A percentile compares a stretch with the other conserved stretches of the same genome.
Evolutionary conservation across 768 basidiomycete species (phyloP).

Genomic region (Suillus variegatus): DNA sequence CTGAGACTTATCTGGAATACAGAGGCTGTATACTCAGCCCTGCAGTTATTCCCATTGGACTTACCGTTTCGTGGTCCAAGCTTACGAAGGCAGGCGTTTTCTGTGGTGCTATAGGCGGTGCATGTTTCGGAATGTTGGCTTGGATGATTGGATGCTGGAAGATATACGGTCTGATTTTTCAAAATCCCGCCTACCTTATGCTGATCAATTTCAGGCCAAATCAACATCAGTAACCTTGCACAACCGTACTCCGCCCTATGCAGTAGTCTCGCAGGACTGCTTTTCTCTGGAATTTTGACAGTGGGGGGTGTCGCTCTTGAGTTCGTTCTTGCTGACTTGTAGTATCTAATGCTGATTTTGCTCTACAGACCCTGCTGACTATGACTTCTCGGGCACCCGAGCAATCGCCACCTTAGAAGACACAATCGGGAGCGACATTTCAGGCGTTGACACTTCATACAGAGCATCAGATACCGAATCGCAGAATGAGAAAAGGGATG

Average conservation of each 20-base stretch:
- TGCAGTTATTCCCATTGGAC: conserved; percentile 50
- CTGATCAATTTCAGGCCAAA: conserved; percentile 26
- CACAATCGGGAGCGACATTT: conserved; percentile 6
- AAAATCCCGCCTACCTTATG: neutral
- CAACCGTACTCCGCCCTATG: conserved; percentile 42
- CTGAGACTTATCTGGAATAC: neutral
- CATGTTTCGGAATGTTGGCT: conserved; percentile 44
- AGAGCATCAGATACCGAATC: conserved; percentile 20
- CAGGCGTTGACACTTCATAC: neutral
- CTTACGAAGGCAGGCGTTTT: conserved; percentile 42
- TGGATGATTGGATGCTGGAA: conserved; percentile 57
- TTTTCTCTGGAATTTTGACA: conserved; percentile 40
- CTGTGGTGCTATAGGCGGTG: conserved; percentile 42
- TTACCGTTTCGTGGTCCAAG: conserved; percentile 50
- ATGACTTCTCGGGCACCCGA: conserved; percentile 39
- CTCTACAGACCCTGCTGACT: conserved; percentile 34
- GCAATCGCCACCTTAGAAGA: conserved; percentile 34
- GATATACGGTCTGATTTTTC: conserved; percentile 38
- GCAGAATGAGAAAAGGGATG: conserved; percentile 6
- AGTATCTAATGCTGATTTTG: conserved; percentile 5
- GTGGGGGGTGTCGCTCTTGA: conserved; percentile 36
- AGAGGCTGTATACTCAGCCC: conserved; percentile 53
- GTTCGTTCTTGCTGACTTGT: conserved; percentile 17
- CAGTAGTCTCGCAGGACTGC: conserved; percentile 38
- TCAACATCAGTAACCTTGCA: conserved; percentile 38